These are phyloP conservation scores for Phialemoniopsis sp. DNA, from an alignment of 2,329 filamentous ascomycete species.

Conservation along the genomic window DNA sequence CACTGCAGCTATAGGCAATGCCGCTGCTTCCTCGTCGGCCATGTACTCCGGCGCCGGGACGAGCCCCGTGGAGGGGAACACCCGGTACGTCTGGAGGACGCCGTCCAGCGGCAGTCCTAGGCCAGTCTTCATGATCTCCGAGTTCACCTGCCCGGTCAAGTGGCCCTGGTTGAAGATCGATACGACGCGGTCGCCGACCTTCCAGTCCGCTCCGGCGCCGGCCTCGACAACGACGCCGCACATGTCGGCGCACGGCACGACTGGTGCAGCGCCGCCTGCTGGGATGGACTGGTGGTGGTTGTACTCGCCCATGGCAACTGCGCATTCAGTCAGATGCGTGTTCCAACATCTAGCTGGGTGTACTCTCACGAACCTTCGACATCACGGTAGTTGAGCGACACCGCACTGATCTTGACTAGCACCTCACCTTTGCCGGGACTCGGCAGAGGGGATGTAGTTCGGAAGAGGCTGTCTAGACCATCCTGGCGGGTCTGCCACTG, in stretches of 20 bases:
- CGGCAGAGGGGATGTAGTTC: conserved; percentile 39
- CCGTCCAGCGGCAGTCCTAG: conserved; percentile 58
- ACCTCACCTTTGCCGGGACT: conserved; percentile 45
- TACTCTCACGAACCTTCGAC: conserved; percentile 32
- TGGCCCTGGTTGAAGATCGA: conserved; percentile 58
- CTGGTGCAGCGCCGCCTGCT: conserved; percentile 23
- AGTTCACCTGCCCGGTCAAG: conserved; percentile 54
- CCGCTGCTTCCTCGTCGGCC: conserved; percentile 54
- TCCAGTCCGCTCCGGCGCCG: conserved; percentile 43
- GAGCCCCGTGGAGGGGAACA: conserved; percentile 52
- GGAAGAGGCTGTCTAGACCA: conserved; percentile 48
- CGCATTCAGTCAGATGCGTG: background rate
- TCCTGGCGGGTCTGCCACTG: conserved; percentile 54
- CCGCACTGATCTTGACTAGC: conserved; percentile 39
- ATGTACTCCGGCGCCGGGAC: conserved; percentile 54
- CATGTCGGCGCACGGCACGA: conserved; percentile 69
- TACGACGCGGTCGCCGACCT: conserved; percentile 61
- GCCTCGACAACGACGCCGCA: conserved; percentile 55
- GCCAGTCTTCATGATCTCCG: conserved; percentile 49
- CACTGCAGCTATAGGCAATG: conserved; percentile 56
- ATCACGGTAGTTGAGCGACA: conserved; percentile 47
- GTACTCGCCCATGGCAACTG: conserved; percentile 63
- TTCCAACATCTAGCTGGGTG: background rate
- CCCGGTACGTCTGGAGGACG: conserved; percentile 53
- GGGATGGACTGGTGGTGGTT: conserved; percentile 56